Evolutionary conservation across 768 basidiomycete species (phyloP).

Genomic region (Boletales sp.): DNA sequence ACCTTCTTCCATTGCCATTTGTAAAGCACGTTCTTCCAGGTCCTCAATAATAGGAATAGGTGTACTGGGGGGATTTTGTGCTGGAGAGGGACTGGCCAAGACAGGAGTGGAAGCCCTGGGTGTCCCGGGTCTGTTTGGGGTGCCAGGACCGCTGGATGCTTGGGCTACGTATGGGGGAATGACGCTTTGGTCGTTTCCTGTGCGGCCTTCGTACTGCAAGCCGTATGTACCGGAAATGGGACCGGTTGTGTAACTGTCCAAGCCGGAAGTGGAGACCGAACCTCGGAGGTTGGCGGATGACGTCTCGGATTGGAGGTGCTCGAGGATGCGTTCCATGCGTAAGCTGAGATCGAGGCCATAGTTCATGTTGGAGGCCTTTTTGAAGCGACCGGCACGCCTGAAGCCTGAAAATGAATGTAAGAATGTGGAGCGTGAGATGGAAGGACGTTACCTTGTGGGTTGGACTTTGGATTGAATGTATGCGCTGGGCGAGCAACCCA

Average conservation of each 20-base stretch:
- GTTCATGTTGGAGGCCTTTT: constrained; percentile 94
- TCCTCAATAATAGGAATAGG: constrained; percentile 29
- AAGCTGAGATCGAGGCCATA: constrained; percentile 55
- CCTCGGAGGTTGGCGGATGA: constrained; percentile 19
- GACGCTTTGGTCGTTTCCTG: constrained; percentile 53
- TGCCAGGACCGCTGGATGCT: constrained; percentile 20
- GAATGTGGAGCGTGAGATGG: constrained; percentile 32
- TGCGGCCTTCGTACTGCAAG: constrained; percentile 61
- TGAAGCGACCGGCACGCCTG: constrained; percentile 73
- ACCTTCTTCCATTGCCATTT: constrained; percentile 51
- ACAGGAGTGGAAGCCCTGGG: constrained; percentile 16
- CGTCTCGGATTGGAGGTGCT: constrained; percentile 26
- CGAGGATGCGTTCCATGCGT: constrained; percentile 31
- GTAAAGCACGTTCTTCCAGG: constrained; percentile 48
- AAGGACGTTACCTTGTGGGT: constrained; percentile 43
- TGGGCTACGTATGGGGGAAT: constrained; percentile 17
- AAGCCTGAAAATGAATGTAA: constrained; percentile 15
- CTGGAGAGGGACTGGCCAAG: constrained; percentile 3
- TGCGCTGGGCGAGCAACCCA: constrained; percentile 61
- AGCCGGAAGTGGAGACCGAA: constrained; percentile 21
- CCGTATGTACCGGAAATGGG: constrained; percentile 48
- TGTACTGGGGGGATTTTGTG: constrained; percentile 6
- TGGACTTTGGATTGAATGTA: constrained; percentile 37
- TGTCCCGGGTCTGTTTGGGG: constrained; percentile 25
- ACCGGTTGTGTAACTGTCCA: constrained; percentile 21